Conservation (phyloP, 2,329 filamentous ascomycete species). For the Aspergillus sp. region DNA sequence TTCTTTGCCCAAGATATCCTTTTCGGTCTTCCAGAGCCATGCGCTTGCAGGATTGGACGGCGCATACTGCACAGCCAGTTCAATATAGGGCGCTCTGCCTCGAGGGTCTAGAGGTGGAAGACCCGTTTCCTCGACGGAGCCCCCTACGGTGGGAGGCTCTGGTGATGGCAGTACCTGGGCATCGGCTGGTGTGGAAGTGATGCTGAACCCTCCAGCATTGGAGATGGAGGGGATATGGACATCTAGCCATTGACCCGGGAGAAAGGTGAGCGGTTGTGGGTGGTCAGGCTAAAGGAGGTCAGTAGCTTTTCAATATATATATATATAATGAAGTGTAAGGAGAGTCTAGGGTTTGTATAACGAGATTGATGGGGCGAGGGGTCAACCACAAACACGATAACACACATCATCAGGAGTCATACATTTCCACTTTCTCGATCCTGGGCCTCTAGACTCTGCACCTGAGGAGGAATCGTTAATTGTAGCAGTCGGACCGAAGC, state of each 20-base stretch:
- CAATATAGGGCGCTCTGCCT: conserved; percentile 53
- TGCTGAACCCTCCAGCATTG: conserved; percentile 80
- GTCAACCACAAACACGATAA: neutral
- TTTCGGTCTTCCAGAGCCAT: conserved; percentile 64
- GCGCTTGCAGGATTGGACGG: conserved; percentile 66
- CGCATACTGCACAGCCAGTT: conserved; percentile 73
- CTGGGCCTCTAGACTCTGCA: conserved; percentile 21
- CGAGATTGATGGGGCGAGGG: too few relatives aligned
- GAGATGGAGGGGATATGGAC: conserved; percentile 65
- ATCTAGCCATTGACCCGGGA: conserved; percentile 85
- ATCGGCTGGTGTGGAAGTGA: conserved; percentile 68
- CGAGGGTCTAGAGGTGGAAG: conserved; percentile 15
- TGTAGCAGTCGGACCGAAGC: conserved; percentile 63
- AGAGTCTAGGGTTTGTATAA: too few relatives aligned
- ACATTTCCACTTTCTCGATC: conserved; percentile 37
- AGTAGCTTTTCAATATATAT: neutral
- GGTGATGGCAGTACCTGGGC: conserved; percentile 34
- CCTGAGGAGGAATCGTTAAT: conserved; percentile 52
- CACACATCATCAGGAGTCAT: conserved; percentile 31
- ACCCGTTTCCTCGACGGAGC: conserved; percentile 14
- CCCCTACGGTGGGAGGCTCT: conserved; percentile 11
- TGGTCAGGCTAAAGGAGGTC: conserved; percentile 4
- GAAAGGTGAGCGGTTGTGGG: conserved; percentile 53
- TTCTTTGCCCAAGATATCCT: conserved; percentile 54
- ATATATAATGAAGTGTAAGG: neutral